Evolutionary conservation across 441 rosid species (phyloP).

Genomic region (Gossypium trilobum): DNA sequence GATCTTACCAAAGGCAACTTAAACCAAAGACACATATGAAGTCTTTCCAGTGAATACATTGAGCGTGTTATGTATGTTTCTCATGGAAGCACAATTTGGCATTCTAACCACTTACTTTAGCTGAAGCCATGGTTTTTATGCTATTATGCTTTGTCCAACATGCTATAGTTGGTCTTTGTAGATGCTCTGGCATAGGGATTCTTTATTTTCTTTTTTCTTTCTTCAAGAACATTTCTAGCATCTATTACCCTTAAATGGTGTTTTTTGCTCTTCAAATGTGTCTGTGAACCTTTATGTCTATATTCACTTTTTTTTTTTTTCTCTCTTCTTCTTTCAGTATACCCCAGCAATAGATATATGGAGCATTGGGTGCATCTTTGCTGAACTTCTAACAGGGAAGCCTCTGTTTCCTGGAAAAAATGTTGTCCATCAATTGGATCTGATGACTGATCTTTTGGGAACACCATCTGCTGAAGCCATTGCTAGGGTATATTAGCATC

Average conservation of each 20-base stretch:
- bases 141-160: not conserved
- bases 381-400: conserved; percentile 86
- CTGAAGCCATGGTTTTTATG: not conserved
- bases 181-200: not conserved
- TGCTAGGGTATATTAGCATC: conserved; percentile 50
- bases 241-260: not conserved
- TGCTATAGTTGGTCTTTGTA: not conserved
- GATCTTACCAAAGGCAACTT: not conserved
- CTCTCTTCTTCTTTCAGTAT: conserved; percentile 45
- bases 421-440: conserved; percentile 85
- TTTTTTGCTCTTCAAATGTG: not conserved
- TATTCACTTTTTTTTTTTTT: conserved; percentile 3
- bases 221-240: not conserved
- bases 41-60: not conserved
- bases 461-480: conserved; percentile 87
- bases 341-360: conserved; percentile 95
- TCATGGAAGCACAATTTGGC: not conserved
- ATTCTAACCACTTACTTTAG: not conserved
- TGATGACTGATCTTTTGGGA: conserved; percentile 89
- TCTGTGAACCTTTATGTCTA: not conserved
- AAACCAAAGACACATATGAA: not conserved
- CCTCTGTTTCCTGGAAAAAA: conserved; percentile 96
- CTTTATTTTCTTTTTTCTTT: not conserved
- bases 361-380: conserved; percentile 96
- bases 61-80: not conserved